Conservation (phyloP, 331 rosid genomes). For the Phaseolus coccineus region DNA sequence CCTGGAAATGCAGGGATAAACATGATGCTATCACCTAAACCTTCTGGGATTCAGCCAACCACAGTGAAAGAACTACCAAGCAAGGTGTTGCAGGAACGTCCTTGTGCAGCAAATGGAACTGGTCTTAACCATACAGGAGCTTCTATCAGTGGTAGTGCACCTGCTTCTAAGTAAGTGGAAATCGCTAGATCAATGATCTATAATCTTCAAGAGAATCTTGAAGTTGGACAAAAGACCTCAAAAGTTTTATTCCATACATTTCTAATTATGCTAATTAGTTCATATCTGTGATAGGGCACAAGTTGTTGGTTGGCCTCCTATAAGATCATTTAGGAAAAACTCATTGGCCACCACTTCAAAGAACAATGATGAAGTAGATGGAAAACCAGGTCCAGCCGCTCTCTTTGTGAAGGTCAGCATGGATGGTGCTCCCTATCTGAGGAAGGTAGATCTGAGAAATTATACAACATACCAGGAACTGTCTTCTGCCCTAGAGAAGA, state of each 20-base stretch:
- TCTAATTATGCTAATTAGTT: conserved; percentile 13
- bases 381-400: conserved; percentile 69
- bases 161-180: conserved; percentile 76
- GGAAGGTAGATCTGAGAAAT: conserved; percentile 82
- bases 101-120: conserved; percentile 55
- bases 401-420: conserved; percentile 88
- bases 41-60: conserved; percentile 60
- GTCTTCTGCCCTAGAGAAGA: conserved; percentile 82
- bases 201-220: not conserved
- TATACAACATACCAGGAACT: conserved; percentile 70
- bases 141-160: conserved; percentile 61
- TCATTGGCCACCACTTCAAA: conserved; percentile 68
- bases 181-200: not conserved
- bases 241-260: not conserved
- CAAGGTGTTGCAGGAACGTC: conserved; percentile 63
- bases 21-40: conserved; percentile 65
- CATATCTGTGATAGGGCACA: conserved; percentile 64
- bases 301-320: conserved; percentile 93
- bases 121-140: conserved; percentile 52
- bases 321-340: conserved; percentile 77
- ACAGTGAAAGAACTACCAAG: conserved; percentile 55
- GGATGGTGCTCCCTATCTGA: conserved; percentile 89
- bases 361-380: conserved; percentile 79
- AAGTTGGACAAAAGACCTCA: not conserved
- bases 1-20: conserved; percentile 62